Evolutionary conservation across 2,329 filamentous ascomycete genomes (phyloP), one percentile per base, ranked within the genome.

Genomic region (Xylariales sp.): DNA sequence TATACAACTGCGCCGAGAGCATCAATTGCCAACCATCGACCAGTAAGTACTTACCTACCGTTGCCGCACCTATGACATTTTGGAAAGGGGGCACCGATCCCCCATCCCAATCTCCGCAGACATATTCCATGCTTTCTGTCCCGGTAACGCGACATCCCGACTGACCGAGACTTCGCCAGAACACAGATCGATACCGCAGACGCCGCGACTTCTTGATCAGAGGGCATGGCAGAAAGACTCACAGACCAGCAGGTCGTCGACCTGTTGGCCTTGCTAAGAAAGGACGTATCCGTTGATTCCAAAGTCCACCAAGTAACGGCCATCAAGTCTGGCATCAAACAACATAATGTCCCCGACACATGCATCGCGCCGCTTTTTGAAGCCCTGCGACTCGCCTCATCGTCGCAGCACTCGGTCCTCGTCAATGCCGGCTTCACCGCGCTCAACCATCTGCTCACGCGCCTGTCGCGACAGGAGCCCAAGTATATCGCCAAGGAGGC

Each of bases 271-370:
- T 64, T 78, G 46, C 62, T 80, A 41, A 69, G 68, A 61, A 76
- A 78, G 52, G 84, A 87, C 53, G 73, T 76, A 27, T 74, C 80
- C 36, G 70, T 87, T 53, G 85, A 90, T 55, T 66, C 73, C 38
- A 89, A 89, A 60, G 74, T 88, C 49, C 71, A 79, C 49, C 76
- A 78, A 40, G 78, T 95, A 53, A 86, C 81, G 45, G 74, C 71
- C 55, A 71, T 90, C 64, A 95, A 95, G 66, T 89, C 86, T 31
- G 79, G 82, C 61, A 95, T 95, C 72, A 95, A 95, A 64, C 89
- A 95, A 64, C 84, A 86, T 60, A 89, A 89, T 68, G 87, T 95
- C 33, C 88, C 88, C 46, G 88, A 94, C 51, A 65, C 66, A 41
- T 78, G 74, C 54, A 77, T 94, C 53, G 66, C 79, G 19, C 72